Evolutionary conservation across 2,329 filamentous ascomycete genomes (phyloP).

Genomic region (Monosporascus sp.): DNA sequence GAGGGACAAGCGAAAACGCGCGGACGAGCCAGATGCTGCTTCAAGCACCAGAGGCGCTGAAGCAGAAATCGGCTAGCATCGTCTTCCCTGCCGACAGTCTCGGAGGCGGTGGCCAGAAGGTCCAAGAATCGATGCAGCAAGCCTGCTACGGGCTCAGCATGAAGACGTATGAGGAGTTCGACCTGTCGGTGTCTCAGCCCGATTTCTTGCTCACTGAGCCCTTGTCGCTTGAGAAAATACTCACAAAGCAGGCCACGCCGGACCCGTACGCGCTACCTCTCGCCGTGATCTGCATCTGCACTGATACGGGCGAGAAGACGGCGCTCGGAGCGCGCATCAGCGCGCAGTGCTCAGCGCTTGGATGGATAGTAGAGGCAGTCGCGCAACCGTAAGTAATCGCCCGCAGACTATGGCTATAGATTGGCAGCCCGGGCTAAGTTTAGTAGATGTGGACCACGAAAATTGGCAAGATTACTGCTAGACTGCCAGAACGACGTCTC

Average conservation of each 20-base stretch:
- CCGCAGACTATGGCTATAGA: not conserved
- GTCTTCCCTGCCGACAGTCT: constrained; percentile 1
- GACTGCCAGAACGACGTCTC: not conserved
- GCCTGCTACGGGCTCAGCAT: not conserved
- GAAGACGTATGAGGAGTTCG: not conserved
- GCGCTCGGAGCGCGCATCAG: not conserved
- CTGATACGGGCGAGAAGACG: not conserved
- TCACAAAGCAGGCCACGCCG: not conserved
- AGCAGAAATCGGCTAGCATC: constrained; percentile 9
- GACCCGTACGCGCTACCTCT: not conserved
- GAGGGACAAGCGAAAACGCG: not conserved
- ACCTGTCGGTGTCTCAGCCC: not conserved
- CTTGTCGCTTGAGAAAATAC: not conserved
- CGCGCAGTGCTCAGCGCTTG: not conserved
- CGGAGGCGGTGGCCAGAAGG: not conserved
- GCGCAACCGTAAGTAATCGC: not conserved
- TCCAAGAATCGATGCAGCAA: not conserved
- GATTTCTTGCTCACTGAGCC: not conserved
- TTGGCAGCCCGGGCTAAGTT: not conserved
- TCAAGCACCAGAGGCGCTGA: not conserved
- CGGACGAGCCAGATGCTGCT: not conserved
- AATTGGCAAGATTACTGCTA: not conserved
- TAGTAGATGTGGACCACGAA: not conserved
- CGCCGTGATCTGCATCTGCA: not conserved
- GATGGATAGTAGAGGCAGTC: not conserved